Evolutionary conservation across 345 rosid genomes (phyloP), one percentile per base, ranked within the genome.

Genomic region (Streptanthus diversifolius): DNA sequence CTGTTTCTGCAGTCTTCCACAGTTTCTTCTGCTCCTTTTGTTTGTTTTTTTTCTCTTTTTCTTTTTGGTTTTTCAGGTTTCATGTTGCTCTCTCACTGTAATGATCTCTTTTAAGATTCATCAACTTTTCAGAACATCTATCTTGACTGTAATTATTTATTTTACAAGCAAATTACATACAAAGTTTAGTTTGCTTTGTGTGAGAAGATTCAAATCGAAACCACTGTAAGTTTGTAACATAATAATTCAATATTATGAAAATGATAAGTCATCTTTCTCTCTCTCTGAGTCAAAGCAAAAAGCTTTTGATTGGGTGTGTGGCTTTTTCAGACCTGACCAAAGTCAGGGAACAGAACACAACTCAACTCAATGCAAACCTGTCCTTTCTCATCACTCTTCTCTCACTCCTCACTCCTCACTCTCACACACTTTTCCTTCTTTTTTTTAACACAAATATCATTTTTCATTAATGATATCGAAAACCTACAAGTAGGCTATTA

Each of bases 271-370:
- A 45, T 72, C 63, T 39, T 40, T 51, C 63, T 63, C 55, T 62
- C 62, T 60, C 53, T 39, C 15, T 40, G 45, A 72, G 59, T 47
- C 77, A 65, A 44, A 36, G 59, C 27, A 45, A 27, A 66, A 66
- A 47, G 60, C 72, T 73, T 55, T 73, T 65, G 65, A 65, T 63
- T 65, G 58, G 58, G 77, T 66, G 59, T 66, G 66, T 57, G 33
- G 58, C 59, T 66, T 66, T 73, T 66, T 51, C 77, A 73, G 77
- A 73, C 72, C 71, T 65, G 77, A 73, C 71, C 29, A 56, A 65
- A 55, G 51, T 64, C 68, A 63, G 49, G 56, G 59, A 65, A 65
- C 77, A 44, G 58, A 73, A 73, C 77, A 33, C 59, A 35, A 52
- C 52, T 63, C 77, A 54, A 52, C 41, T 62, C 76, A 53, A 54